Evolutionary conservation across 768 basidiomycete species (phyloP).

Genomic region (Xanthoconium purpureum): DNA sequence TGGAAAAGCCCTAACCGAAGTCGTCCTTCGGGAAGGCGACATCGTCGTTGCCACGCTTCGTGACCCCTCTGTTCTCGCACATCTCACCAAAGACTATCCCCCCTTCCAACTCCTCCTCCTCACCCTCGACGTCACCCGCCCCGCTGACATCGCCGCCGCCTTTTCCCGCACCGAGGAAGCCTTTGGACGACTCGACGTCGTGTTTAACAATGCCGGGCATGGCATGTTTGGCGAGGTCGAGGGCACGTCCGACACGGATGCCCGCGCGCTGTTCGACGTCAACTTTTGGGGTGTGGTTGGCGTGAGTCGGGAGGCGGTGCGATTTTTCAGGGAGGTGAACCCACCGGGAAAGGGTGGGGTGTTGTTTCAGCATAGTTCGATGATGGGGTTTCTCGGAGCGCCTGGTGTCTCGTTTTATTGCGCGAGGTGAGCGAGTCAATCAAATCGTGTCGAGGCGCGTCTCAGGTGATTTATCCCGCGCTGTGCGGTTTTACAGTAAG

Average conservation of each 20-base stretch:
- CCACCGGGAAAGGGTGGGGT: slow-evolving; percentile 8
- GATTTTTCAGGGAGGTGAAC: slow-evolving; percentile 35
- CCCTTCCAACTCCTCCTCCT: too few species aligned
- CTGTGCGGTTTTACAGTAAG: neutral
- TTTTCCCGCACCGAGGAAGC: too few species aligned
- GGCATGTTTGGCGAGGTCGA: slow-evolving; percentile 33
- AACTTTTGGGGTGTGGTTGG: slow-evolving; percentile 20
- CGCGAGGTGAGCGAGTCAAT: slow-evolving; percentile 4
- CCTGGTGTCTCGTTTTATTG: slow-evolving; percentile 7
- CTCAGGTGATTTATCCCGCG: neutral
- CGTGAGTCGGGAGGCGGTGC: slow-evolving; percentile 25
- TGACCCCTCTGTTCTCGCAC: too few species aligned
- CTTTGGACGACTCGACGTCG: too few species aligned
- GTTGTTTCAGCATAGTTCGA: slow-evolving; percentile 12
- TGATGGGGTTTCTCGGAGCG: neutral
- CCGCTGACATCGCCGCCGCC: too few species aligned
- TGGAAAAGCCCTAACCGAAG: too few species aligned
- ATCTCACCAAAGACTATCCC: too few species aligned
- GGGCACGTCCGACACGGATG: slow-evolving; percentile 27
- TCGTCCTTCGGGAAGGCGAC: too few species aligned
- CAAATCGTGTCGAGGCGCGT: neutral
- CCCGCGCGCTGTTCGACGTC: slow-evolving; percentile 34
- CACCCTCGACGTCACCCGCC: too few species aligned
- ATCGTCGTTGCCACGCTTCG: slow-evolving; percentile 32
- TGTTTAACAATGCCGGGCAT: slow-evolving; percentile 23